phyloP scores from a whole-genome alignment of 2,329 filamentous ascomycete genomes.

The Monosporascus sp. region DNA sequence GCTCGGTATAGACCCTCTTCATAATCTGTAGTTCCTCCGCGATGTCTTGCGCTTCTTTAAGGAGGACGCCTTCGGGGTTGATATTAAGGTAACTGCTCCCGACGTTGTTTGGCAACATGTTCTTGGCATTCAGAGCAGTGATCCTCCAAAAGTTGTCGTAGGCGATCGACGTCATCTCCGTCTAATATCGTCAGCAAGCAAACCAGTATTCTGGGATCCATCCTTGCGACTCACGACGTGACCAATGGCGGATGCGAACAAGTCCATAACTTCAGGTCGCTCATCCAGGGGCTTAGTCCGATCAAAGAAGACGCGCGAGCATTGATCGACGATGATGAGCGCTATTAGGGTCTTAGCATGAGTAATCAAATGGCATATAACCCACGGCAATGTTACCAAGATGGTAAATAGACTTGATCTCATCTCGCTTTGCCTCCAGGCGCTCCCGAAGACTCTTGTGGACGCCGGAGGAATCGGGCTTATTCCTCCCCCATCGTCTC shows the following conservation, averaged over 20 bases:
- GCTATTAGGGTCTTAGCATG: conserved; percentile 5
- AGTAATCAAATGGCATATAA: background rate
- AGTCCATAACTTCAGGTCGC: conserved; percentile 26
- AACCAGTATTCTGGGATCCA: background rate
- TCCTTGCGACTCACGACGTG: conserved; percentile 14
- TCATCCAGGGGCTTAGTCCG: conserved; percentile 24
- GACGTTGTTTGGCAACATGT: background rate
- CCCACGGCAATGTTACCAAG: conserved; percentile 4
- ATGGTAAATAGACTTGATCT: conserved; percentile 23
- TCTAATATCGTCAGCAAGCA: conserved; percentile 8
- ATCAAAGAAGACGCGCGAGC: conserved; percentile 31
- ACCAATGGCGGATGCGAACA: conserved; percentile 25
- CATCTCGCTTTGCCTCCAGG: conserved; percentile 8
- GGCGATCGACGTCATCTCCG: conserved; percentile 1
- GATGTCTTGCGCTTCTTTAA: conserved; percentile 27
- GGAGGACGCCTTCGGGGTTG: conserved; percentile 24
- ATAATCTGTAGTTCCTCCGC: conserved; percentile 29
- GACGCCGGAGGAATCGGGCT: conserved; percentile 30
- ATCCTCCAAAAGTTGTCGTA: background rate
- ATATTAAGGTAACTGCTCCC: conserved; percentile 12
- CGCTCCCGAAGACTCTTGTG: conserved; percentile 29
- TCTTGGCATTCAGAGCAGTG: conserved; percentile 1
- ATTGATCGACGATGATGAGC: conserved; percentile 31
- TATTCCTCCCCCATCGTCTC: conserved; percentile 32
- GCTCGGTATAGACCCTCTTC: conserved; percentile 22